Evolutionary conservation across 192 early-diverging fungal genomes (phyloP).

Genomic region (Phlyctochytrium arcticum): DNA sequence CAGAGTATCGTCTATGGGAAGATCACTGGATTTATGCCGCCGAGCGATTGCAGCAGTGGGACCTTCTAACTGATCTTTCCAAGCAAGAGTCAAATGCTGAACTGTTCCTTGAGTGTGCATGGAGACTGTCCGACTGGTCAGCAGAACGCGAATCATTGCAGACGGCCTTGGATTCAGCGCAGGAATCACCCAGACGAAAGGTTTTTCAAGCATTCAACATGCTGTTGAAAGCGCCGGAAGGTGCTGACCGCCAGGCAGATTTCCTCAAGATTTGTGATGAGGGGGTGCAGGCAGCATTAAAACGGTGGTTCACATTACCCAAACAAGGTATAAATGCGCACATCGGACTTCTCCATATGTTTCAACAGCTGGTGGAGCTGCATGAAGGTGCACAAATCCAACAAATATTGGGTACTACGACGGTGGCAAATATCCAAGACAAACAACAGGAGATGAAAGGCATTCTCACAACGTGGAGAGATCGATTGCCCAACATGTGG

Average conservation of each 20-base stretch:
- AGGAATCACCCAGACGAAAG: conserved; percentile 69
- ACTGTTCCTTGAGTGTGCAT: conserved; percentile 86
- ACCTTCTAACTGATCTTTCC: conserved; percentile 87
- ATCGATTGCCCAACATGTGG: conserved; percentile 93
- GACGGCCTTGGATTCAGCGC: conserved; percentile 57
- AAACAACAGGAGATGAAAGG: conserved; percentile 87
- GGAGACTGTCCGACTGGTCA: conserved; percentile 93
- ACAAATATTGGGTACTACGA: conserved; percentile 72
- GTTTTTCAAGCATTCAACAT: conserved; percentile 86
- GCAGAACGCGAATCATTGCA: conserved; percentile 73
- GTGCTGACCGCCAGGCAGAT: conserved; percentile 39
- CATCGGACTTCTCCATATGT: conserved; percentile 79
- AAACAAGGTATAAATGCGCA: conserved; percentile 81
- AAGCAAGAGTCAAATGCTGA: conserved; percentile 85
- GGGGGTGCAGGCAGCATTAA: conserved; percentile 78
- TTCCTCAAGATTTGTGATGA: conserved; percentile 83
- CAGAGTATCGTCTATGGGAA: conserved; percentile 97
- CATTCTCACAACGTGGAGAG: conserved; percentile 91
- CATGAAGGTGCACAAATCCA: conserved; percentile 89
- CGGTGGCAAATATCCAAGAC: conserved; percentile 75
- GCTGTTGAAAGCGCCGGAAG: conserved; percentile 56
- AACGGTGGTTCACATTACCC: conserved; percentile 80
- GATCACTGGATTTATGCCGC: conserved; percentile 92
- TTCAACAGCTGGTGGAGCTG: conserved; percentile 96
- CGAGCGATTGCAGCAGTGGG: conserved; percentile 95